These are phyloP conservation scores for Vitis cinerea DNA, from an alignment of 164 flowering plant genomes.

Conservation along the genomic window DNA sequence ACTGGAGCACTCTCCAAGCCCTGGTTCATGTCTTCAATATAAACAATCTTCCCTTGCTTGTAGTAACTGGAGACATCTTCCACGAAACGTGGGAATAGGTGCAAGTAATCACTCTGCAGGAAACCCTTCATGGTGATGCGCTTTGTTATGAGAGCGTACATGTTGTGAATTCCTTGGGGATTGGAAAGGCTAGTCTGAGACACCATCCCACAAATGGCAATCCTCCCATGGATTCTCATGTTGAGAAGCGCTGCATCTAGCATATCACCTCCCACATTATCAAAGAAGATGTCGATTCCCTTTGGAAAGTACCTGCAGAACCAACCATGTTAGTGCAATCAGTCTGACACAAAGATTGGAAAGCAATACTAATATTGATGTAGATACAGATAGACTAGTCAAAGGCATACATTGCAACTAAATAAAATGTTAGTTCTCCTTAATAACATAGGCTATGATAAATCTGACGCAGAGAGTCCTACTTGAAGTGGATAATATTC, in stretches of 20 bases:
- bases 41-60: constrained; percentile 54
- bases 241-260: constrained; percentile 66
- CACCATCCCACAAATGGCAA: constrained; percentile 67
- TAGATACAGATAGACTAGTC: too few relatives aligned
- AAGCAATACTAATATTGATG: too few relatives aligned
- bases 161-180: constrained; percentile 41
- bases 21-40: constrained; percentile 60
- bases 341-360: too few relatives aligned
- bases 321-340: too few relatives aligned
- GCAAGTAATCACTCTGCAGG: constrained; percentile 51
- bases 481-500: too few relatives aligned
- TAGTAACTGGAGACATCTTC: constrained; percentile 31
- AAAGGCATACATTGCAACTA: too few relatives aligned
- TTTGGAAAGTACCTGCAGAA: constrained; percentile 53
- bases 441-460: too few relatives aligned
- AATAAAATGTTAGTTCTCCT: too few relatives aligned
- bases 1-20: constrained; percentile 65
- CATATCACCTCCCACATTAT: constrained; percentile 69
- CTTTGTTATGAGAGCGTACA: constrained; percentile 29
- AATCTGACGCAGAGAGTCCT: too few relatives aligned
- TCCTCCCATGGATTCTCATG: constrained; percentile 56
- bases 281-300: constrained; percentile 74
- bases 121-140: constrained; percentile 57
- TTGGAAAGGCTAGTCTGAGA: constrained; percentile 33
- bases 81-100: constrained; percentile 46